These are phyloP conservation scores for Pneumocystis carinii DNA, from an alignment of 1,139 yeast species.

Conservation along the genomic window DNA sequence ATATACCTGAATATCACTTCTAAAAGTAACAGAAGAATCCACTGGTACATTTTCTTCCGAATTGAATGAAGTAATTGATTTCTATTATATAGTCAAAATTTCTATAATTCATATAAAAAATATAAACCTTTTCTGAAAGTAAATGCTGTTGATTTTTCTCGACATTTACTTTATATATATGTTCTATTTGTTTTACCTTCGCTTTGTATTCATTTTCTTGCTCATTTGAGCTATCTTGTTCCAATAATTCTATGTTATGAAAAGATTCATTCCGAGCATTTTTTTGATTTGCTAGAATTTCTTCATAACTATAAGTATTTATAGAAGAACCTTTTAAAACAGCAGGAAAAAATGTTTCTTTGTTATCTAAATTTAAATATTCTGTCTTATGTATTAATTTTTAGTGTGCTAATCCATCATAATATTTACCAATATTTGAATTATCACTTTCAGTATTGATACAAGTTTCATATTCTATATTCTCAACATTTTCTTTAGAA, in stretches of 20 bases:
- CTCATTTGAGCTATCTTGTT: background rate
- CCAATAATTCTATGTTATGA: background rate
- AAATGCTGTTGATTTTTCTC: background rate
- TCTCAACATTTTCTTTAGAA: background rate
- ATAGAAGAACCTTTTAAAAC: background rate
- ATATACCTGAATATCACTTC: background rate
- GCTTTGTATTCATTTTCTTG: background rate
- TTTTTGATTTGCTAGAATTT: background rate
- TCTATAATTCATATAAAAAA: background rate
- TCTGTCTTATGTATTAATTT: background rate
- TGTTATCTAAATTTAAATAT: background rate
- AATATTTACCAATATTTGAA: background rate
- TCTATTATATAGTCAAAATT: background rate
- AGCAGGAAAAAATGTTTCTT: background rate
- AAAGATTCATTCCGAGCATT: background rate
- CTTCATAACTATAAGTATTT: background rate
- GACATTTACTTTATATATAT: background rate
- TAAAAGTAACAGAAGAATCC: background rate
- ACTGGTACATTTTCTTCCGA: background rate
- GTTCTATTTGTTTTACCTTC: background rate
- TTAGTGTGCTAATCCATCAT: background rate
- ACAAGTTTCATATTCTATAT: background rate
- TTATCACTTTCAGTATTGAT: background rate
- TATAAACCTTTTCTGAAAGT: background rate
- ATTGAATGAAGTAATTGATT: background rate